These are phyloP conservation scores for Gracilariopsis chorda DNA, from an alignment of 23 red algal species.

Conservation along the genomic window DNA sequence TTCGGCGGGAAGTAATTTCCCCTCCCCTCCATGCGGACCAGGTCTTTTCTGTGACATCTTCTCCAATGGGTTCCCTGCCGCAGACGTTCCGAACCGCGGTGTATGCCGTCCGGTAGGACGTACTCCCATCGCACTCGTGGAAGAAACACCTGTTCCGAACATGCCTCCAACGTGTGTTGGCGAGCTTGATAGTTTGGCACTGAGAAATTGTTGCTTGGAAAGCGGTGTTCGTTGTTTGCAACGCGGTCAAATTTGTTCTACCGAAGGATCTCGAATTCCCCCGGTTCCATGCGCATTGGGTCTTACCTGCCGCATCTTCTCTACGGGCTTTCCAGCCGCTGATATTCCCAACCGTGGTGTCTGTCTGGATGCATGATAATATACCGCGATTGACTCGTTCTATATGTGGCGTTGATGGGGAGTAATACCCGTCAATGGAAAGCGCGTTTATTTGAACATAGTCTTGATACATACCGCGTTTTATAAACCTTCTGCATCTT, in stretches of 20 bases:
- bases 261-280: slow-evolving; percentile 14
- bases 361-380: neutral
- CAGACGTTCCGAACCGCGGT: neutral
- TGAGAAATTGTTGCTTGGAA: slow-evolving; percentile 15
- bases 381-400: too few species aligned
- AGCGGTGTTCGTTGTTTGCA: slow-evolving; percentile 26
- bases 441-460: too few species aligned
- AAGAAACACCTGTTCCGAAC: neutral
- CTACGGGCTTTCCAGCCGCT: slow-evolving; percentile 24
- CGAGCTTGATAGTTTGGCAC: neutral
- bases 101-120: neutral
- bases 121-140: neutral
- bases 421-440: too few species aligned
- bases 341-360: slow-evolving; percentile 32
- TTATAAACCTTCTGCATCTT: too few species aligned
- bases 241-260: slow-evolving; percentile 18
- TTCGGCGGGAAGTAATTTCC: neutral
- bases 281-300: slow-evolving; percentile 17
- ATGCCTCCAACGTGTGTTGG: neutral
- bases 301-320: slow-evolving; percentile 18
- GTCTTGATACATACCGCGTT: too few species aligned
- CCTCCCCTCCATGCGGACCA: neutral
- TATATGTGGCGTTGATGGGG: too few species aligned
- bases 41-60: slow-evolving; percentile 15
- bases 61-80: neutral